Evolutionary conservation across 176 grass and related monocot species (phyloP).

Genomic region (Oryza coarctata): DNA sequence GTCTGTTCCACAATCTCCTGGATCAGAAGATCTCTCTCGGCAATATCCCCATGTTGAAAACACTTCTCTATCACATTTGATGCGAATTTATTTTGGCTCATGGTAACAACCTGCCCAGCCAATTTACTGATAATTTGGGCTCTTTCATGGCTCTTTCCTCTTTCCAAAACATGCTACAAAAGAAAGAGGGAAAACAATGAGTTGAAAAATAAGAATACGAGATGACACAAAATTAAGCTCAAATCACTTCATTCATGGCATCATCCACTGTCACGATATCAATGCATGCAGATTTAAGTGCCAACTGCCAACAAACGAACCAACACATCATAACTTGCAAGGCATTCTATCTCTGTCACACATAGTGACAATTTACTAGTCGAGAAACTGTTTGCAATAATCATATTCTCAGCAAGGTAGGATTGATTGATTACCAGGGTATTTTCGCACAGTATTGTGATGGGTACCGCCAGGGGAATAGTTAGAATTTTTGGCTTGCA

Average conservation of each 20-base stretch:
- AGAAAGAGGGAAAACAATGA: background rate
- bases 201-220: background rate
- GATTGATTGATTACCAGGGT: background rate
- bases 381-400: conserved; percentile 4
- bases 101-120: conserved; percentile 71
- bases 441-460: background rate
- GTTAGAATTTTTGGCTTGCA: background rate
- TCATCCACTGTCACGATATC: background rate
- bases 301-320: background rate
- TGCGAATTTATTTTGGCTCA: conserved; percentile 97
- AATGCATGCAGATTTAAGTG: background rate
- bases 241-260: conserved; percentile 14
- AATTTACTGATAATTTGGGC: conserved; percentile 84
- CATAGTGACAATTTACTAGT: background rate
- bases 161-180: conserved; percentile 91
- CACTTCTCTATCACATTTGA: conserved; percentile 98
- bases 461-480: background rate
- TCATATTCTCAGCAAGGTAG: background rate
- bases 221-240: background rate
- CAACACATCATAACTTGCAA: background rate
- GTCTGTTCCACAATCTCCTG: conserved; percentile 82
- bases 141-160: conserved; percentile 68
- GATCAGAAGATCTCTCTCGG: conserved; percentile 69
- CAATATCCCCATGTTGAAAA: conserved; percentile 74
- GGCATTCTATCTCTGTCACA: background rate